Evolutionary conservation across 2,329 filamentous ascomycete genomes (phyloP).

Genomic region (Sarocladium oryzae): DNA sequence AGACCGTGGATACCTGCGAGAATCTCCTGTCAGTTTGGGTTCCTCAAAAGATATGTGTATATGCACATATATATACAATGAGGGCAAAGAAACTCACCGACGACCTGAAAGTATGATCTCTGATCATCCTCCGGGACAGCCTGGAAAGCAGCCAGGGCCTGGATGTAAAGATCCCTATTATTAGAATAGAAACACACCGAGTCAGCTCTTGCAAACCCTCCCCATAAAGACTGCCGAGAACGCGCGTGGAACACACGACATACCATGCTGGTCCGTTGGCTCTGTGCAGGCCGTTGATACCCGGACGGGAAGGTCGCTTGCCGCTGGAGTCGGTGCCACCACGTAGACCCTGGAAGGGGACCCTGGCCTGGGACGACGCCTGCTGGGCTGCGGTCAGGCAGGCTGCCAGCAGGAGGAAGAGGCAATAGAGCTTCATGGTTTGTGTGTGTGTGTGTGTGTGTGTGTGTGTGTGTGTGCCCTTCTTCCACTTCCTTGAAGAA

Average conservation of each 20-base stretch:
- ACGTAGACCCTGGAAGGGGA: background rate
- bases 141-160: slow-evolving; percentile 8
- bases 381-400: background rate
- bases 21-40: background rate
- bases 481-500: background rate
- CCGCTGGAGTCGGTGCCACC: slow-evolving; percentile 1
- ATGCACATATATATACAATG: too few relatives aligned
- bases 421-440: slow-evolving; percentile 4
- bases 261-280: background rate
- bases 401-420: slow-evolving; percentile 4
- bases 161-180: slow-evolving; percentile 9
- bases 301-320: background rate
- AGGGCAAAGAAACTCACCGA: background rate
- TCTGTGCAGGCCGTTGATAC: background rate
- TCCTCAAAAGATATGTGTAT: too few relatives aligned
- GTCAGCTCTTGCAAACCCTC: too few relatives aligned
- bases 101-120: slow-evolving; percentile 8
- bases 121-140: background rate
- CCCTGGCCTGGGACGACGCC: background rate
- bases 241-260: too few relatives aligned
- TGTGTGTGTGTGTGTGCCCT: too few relatives aligned
- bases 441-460: too few relatives aligned
- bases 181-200: too few relatives aligned
- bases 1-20: slow-evolving; percentile 3
- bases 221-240: too few relatives aligned